Evolutionary conservation across 805 yeast genomes (phyloP), one percentile per base, ranked within the genome.

Genomic region (Yamadazyma takamatsuzukensis): DNA sequence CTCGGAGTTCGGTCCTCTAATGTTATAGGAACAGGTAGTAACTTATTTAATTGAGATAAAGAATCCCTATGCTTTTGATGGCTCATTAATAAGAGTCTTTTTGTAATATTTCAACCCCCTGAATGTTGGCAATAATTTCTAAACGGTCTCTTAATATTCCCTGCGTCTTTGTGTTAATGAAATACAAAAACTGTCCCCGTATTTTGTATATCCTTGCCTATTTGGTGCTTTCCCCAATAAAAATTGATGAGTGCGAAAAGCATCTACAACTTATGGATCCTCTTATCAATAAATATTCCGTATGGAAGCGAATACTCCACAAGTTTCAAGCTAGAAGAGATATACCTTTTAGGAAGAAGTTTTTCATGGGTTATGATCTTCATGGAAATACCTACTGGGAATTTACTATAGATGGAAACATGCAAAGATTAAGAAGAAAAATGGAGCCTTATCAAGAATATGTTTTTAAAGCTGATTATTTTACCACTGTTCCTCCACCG

Each of bases 301-400:
- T 65, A 4, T 64, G 71, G 62, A 74, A 67, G 49, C 72, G 73
- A 29, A 36, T 74, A 0, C 61, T 69, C 34, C 72, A 74, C 54
- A 63, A 64, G 44, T 84, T 80, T 76, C 73, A 70, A 45, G 70
- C 88, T 0, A 54, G 82, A 4, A 58, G 80, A 27, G 71, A 64
- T 27, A 68, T 84, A 3, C 95, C 95, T 0, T 78, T 83, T 53
- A 68, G 94, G 25, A 70, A 69, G 34, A 70, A 68, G 51, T 84
- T 78, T 62, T 83, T 84, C 45, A 67, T 79, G 7, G 84, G 87
- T 2, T 84, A 83, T 49, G 95, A 85, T 49, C 64, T 86, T n/a
- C 78, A 76, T 24, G 95, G 93, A 2, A 85, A 85, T 53, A 78
- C 90, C 2, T 85, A 80, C 59, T 85, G 95, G 95, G 95, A 85